Evolutionary conservation across 2,329 filamentous ascomycete genomes (phyloP), one percentile per base, ranked within the genome.

Genomic region (Trichothecium sympodiale): DNA sequence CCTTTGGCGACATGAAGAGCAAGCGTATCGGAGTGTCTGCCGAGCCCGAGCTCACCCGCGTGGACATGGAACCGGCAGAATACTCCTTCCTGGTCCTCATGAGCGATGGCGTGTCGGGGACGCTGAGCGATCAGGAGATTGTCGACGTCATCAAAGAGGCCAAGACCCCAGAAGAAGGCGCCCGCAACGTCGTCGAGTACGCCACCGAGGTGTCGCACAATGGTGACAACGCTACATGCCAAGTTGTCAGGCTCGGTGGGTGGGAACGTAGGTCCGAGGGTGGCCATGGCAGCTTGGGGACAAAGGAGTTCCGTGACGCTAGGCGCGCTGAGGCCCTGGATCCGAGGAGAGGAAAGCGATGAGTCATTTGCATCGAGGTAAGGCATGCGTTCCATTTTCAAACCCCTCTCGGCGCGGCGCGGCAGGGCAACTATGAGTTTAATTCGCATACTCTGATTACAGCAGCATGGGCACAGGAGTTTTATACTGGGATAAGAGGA

Each of bases 131-230:
- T 52, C 89, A 96, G 61, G 91, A 98, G 61, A 86, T 96, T 42
- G 88, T 95, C 20, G 91, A 98, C 54, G 78, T 96, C 23, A 71
- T 96, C 49, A 96, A 96, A 58, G 91, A 98, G 59, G 84, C 87
- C 5, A 79, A 71, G 51, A 96, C 89, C 0, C 91, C 91, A 0
- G 89, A 94, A 46, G 77, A 94, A 53, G 91, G 79, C 3, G 78
- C 86, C 2, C 71, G 70, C 39, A 77, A 80, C 41, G 74, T 98
- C 7, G 85, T 94, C 18, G 75, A 76, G 38, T 95, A 91, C 57
- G 87, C 89, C 1, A 91, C 84, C 0, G 91, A 96, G 60, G 83
- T 94, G 4, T 79, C 74, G 17, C 65, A 47, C 13, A 67, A 65
- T 50, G 78, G 77, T 8, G 78, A 83, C 52, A 83, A 83, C 50